Evolutionary conservation across 2,329 filamentous ascomycete genomes (phyloP).

Genomic region (Sarocladium strictum): DNA sequence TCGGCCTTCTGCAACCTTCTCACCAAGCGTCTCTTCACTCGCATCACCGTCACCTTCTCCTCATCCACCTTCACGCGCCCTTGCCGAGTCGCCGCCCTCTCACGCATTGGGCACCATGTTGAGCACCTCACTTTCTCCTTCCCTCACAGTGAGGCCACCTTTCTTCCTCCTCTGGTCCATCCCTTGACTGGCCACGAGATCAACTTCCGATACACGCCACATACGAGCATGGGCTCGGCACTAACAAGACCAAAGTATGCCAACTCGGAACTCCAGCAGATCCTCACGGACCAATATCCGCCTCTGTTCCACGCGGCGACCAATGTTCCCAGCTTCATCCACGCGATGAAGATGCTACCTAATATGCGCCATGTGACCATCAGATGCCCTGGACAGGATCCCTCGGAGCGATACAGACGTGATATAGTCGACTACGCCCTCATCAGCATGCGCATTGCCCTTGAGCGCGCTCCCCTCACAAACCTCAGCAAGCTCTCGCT

Average conservation of each 20-base stretch:
- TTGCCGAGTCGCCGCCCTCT: constrained; percentile 65
- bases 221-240: constrained; percentile 57
- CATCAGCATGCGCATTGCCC: constrained; percentile 76
- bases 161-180: constrained; percentile 78
- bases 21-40: constrained; percentile 63
- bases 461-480: constrained; percentile 65
- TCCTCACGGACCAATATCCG: constrained; percentile 81
- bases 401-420: constrained; percentile 64
- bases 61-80: constrained; percentile 71
- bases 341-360: constrained; percentile 61
- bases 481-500: constrained; percentile 66
- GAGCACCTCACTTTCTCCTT: constrained; percentile 73
- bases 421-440: constrained; percentile 83
- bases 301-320: constrained; percentile 85
- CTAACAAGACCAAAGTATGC: constrained; percentile 71
- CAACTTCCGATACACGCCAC: constrained; percentile 75
- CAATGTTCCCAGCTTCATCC: constrained; percentile 78
- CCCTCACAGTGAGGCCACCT: constrained; percentile 70
- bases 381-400: constrained; percentile 67
- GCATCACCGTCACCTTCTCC: constrained; percentile 64
- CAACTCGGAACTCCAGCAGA: constrained; percentile 69
- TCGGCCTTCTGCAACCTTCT: constrained; percentile 65
- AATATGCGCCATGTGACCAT: constrained; percentile 71
- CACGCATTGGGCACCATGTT: constrained; percentile 72
- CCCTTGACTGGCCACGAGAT: constrained; percentile 71